Evolutionary conservation across 2,329 filamentous ascomycete species (phyloP).

Genomic region (Zymoseptoria passerinii): DNA sequence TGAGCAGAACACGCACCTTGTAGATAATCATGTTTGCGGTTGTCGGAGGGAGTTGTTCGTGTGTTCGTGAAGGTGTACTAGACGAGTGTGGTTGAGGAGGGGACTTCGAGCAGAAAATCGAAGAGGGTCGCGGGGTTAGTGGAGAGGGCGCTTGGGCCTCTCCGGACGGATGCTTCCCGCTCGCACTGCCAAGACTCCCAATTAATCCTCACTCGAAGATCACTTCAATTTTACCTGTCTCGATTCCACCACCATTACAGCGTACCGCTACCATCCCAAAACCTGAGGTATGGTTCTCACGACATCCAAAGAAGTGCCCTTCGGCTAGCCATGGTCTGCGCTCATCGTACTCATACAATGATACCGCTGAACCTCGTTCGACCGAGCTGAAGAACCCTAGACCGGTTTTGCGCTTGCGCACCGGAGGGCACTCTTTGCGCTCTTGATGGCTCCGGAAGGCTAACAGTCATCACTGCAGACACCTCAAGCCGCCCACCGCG

Average conservation of each 20-base stretch:
- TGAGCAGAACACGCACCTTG: slow-evolving; percentile 39
- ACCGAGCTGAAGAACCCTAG: slow-evolving; percentile 62
- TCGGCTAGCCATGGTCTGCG: slow-evolving; percentile 44
- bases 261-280: slow-evolving; percentile 10
- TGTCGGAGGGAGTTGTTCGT: slow-evolving; percentile 3
- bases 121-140: background rate
- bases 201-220: background rate
- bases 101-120: slow-evolving; percentile 3
- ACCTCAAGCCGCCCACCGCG: slow-evolving; percentile 52
- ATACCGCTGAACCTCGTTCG: slow-evolving; percentile 41
- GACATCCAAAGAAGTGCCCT: slow-evolving; percentile 35
- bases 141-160: background rate
- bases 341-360: slow-evolving; percentile 32
- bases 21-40: slow-evolving; percentile 48
- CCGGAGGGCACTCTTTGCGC: slow-evolving; percentile 59
- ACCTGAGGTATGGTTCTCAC: slow-evolving; percentile 29
- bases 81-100: slow-evolving; percentile 15
- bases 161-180: background rate
- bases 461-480: slow-evolving; percentile 48
- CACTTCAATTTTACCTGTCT: background rate
- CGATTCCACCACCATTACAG: slow-evolving; percentile 4
- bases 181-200: background rate
- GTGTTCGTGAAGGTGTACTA: background rate
- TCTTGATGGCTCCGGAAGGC: slow-evolving; percentile 54
- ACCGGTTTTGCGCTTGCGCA: slow-evolving; percentile 31